Percentiles rank a stretch among this genome's conserved stretches.
Conservation (phyloP, 202 grass and related monocot species). For the Setaria italica region DNA sequence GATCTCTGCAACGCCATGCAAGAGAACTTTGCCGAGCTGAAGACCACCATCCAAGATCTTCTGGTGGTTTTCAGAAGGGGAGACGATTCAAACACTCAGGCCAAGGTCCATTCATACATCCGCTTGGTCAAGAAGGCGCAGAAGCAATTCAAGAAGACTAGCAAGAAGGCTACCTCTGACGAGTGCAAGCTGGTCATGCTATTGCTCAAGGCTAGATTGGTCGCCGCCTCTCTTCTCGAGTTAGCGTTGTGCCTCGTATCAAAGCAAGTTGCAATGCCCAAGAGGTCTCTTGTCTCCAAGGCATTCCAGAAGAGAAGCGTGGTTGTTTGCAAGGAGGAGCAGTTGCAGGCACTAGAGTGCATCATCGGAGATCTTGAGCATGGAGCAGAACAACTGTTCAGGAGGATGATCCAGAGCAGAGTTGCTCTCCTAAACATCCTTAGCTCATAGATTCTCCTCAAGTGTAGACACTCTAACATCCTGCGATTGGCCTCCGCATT, state of each 20-base stretch:
- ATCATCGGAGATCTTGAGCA: slow-evolving; percentile 53
- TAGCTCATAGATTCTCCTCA: slow-evolving; percentile 52
- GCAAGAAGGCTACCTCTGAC: slow-evolving; percentile 44
- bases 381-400: slow-evolving; percentile 55
- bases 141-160: slow-evolving; percentile 53
- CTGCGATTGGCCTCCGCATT: slow-evolving; percentile 42
- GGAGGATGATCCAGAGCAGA: slow-evolving; percentile 64
- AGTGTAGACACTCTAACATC: slow-evolving; percentile 24
- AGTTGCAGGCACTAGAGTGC: slow-evolving; percentile 50
- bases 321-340: slow-evolving; percentile 50
- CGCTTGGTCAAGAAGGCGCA: slow-evolving; percentile 52
- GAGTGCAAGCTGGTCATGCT: slow-evolving; percentile 40
- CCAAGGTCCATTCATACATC: slow-evolving; percentile 41
- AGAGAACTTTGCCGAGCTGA: slow-evolving; percentile 50
- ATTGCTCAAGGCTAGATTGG: slow-evolving; percentile 46
- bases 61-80: slow-evolving; percentile 33
- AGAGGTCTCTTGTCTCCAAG: slow-evolving; percentile 58
- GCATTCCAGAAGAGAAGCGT: slow-evolving; percentile 46
- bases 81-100: slow-evolving; percentile 38
- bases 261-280: slow-evolving; percentile 42
- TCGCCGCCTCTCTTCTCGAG: slow-evolving; percentile 52
- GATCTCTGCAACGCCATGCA: slow-evolving; percentile 57
- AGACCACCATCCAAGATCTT: slow-evolving; percentile 48
- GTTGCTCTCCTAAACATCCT: slow-evolving; percentile 67
- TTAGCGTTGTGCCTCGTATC: slow-evolving; percentile 27